Evolutionary conservation across 495 filamentous ascomycete genomes (phyloP).

Genomic region (Penicillium coffeae): DNA sequence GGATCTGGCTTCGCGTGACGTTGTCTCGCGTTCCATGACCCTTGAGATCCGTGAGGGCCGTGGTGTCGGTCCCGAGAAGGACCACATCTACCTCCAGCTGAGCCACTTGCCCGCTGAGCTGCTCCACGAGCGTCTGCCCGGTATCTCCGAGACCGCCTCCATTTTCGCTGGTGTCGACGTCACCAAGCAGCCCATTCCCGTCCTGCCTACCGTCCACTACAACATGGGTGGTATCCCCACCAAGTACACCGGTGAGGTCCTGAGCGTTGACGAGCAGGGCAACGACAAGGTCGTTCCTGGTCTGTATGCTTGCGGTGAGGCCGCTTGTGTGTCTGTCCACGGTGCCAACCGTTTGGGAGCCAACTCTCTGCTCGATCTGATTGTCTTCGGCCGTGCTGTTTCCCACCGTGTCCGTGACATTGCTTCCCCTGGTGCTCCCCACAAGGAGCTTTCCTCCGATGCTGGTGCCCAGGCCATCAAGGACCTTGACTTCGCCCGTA

Average conservation of each 20-base stretch:
- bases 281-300: constrained; percentile 92
- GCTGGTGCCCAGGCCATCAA: constrained; percentile 82
- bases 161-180: constrained; percentile 98
- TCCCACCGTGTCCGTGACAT: constrained; percentile 93
- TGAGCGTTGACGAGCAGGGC: constrained; percentile 76
- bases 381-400: constrained; percentile 95
- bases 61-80: constrained; percentile 93
- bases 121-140: constrained; percentile 91
- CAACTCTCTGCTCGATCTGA: constrained; percentile 94
- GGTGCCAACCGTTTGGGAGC: constrained; percentile 96
- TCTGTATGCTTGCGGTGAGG: constrained; percentile 94
- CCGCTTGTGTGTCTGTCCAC: constrained; percentile 95
- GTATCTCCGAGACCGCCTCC: constrained; percentile 95
- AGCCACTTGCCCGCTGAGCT: constrained; percentile 88
- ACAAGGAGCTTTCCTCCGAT: constrained; percentile 71
- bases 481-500: constrained; percentile 82
- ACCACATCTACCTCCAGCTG: constrained; percentile 95
- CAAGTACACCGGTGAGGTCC: constrained; percentile 91
- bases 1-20: constrained; percentile 90
- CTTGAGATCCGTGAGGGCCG: constrained; percentile 95
- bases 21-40: constrained; percentile 95
- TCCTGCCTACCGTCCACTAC: constrained; percentile 96
- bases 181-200: constrained; percentile 92
- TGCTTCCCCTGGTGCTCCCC: constrained; percentile 71
- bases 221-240: constrained; percentile 99